Evolutionary conservation across 345 rosid genomes (phyloP), one percentile per base, ranked within the genome.

Genomic region (Psidium friedrichsthalianum): DNA sequence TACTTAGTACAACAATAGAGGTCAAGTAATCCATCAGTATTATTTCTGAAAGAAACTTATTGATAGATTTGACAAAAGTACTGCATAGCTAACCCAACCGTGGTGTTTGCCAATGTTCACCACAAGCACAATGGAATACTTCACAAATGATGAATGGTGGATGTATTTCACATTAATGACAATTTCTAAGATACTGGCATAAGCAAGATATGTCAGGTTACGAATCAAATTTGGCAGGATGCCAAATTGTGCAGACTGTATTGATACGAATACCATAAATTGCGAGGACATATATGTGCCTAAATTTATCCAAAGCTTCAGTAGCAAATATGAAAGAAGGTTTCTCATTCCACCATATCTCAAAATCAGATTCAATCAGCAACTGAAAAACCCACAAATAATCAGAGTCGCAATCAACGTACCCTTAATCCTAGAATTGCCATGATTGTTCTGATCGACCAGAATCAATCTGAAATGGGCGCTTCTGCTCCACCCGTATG

Each of bases 401-500:
- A 32, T 15, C 74, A 29, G 74, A 61, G 47, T 69, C 3, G 2
- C 36, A n/a, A 83, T 83, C 52, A 44, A 21, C 69, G 21, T 80
- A 85, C 84, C 87, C 51, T 57, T 55, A n/a, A 51, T 85, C 44
- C 24, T 57, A 40, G 87, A 78, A 42, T 16, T 16, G 54, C 15
- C 32, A 14, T 53, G 1, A 24, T 74, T 64, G 49, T 59, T 61
- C 59, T 86, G 88, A 86, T 88, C 83, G 8, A 87, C 86, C 82
- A 88, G 85, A 36, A 15, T 56, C 69, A 89, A 52, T 83, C 86
- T 86, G 82, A 88, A 86, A 36, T 61, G 29, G 15, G 88, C 90
- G 20, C 83, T 42, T 82, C 90, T 86, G 51, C 83, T 86, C 88
- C 91, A 89, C 6, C 88, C 88, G 7, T 24, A 3, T 25, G 90